These are phyloP conservation scores for Rhodotorula mucilaginosa DNA, from an alignment of 1,284 basidiomycete genomes.

Conservation along the genomic window DNA sequence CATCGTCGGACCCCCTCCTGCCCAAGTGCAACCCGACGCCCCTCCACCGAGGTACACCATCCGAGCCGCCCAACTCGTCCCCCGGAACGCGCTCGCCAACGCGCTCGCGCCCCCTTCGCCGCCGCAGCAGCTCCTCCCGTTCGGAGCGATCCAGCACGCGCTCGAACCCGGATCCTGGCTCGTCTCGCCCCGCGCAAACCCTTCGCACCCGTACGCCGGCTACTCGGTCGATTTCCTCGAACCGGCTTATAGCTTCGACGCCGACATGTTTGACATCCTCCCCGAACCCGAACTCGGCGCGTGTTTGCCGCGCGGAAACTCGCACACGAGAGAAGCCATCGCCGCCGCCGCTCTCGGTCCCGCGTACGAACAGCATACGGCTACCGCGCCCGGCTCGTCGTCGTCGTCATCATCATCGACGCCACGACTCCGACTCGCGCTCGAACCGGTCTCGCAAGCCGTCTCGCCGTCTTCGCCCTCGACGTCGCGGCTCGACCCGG, in stretches of 20 bases:
- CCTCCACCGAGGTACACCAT: constrained; percentile 11
- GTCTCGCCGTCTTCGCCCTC: not conserved
- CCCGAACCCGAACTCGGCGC: constrained; percentile 2
- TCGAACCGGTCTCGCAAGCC: constrained; percentile 5
- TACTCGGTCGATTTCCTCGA: constrained; percentile 28
- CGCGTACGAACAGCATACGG: not conserved
- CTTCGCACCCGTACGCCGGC: constrained; percentile 28
- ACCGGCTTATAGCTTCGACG: constrained; percentile 5
- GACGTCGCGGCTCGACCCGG: not conserved
- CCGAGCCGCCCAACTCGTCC: constrained; percentile 16
- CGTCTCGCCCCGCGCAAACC: constrained; percentile 18
- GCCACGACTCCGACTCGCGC: constrained; percentile 4
- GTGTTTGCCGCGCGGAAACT: not conserved
- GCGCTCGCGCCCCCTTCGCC: not conserved
- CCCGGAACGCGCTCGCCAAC: constrained; percentile 13
- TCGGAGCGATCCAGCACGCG: constrained; percentile 14
- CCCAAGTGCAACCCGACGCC: not conserved
- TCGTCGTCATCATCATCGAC: not conserved
- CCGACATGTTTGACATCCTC: constrained; percentile 19
- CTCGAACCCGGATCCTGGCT: constrained; percentile 13
- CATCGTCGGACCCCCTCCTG: not conserved
- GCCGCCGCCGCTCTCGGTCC: not conserved
- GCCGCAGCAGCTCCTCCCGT: not conserved
- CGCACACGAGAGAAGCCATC: not conserved
- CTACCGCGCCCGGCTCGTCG: not conserved